Percentiles rank a stretch among this genome's conserved stretches.
Conservation (phyloP, 257 asterid species). For the Leonotis leonurus region DNA sequence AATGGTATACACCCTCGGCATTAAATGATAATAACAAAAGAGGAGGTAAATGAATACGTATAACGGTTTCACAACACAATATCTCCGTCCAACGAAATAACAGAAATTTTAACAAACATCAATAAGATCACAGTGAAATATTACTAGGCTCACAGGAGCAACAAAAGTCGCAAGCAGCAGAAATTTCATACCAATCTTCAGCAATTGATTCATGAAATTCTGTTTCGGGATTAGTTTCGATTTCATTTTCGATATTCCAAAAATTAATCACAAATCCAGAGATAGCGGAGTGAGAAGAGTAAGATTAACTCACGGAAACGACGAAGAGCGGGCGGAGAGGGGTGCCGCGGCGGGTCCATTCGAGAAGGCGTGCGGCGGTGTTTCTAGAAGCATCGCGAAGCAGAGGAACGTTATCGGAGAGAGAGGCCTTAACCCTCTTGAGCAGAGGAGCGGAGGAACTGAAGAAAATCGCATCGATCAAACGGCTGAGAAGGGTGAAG, state of each 20-base stretch:
- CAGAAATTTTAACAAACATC: not conserved
- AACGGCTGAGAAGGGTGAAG: constrained; percentile 37
- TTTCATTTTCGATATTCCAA: not conserved
- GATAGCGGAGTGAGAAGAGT: not conserved
- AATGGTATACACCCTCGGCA: not conserved
- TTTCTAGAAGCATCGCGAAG: constrained; percentile 59
- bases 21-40: not conserved
- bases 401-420: constrained; percentile 56
- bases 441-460: constrained; percentile 30
- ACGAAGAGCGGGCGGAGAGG: constrained; percentile 71
- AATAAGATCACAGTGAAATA: too few species aligned
- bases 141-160: too few species aligned
- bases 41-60: too few species aligned
- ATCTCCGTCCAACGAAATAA: not conserved
- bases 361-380: constrained; percentile 36
- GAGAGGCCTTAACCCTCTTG: constrained; percentile 39
- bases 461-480: constrained; percentile 45
- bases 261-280: constrained; percentile 2
- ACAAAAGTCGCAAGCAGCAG: not conserved
- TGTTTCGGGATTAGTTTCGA: not conserved
- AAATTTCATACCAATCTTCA: not conserved
- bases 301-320: constrained; percentile 49
- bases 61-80: not conserved
- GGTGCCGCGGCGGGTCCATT: constrained; percentile 79
- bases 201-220: not conserved